Conservation (phyloP, 2,329 filamentous ascomycete genomes). For the Diaporthe amygdali region DNA sequence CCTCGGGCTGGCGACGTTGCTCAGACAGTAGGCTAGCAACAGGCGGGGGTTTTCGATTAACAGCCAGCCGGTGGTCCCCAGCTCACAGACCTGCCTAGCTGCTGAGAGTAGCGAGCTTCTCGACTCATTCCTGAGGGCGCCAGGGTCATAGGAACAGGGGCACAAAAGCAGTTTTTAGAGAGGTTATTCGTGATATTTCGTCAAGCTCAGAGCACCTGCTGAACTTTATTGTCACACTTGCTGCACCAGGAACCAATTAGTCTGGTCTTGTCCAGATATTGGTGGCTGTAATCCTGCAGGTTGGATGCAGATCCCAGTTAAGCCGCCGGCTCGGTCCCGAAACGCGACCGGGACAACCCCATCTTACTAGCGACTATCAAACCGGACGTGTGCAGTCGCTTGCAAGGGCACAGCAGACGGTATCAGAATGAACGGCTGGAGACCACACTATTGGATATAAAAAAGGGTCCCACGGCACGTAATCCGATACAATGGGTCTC, state of each 20-base stretch:
- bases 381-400: background rate
- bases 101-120: background rate
- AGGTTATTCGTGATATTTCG: background rate
- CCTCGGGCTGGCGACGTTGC: background rate
- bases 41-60: background rate
- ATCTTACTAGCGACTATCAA: slow-evolving; percentile 1
- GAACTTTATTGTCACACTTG: background rate
- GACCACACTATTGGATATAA: background rate
- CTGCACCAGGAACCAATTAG: background rate
- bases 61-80: background rate
- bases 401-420: background rate
- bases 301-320: background rate
- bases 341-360: background rate
- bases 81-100: background rate
- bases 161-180: background rate
- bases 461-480: background rate
- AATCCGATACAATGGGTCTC: background rate
- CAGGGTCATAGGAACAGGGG: background rate
- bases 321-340: slow-evolving; percentile 17
- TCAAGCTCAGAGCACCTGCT: background rate
- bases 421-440: background rate
- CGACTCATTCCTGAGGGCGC: background rate
- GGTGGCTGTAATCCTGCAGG: background rate
- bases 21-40: slow-evolving; percentile 7
- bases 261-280: background rate